Conservation (phyloP, 2,329 filamentous ascomycete genomes). For the Boeremia lycopersici region DNA sequence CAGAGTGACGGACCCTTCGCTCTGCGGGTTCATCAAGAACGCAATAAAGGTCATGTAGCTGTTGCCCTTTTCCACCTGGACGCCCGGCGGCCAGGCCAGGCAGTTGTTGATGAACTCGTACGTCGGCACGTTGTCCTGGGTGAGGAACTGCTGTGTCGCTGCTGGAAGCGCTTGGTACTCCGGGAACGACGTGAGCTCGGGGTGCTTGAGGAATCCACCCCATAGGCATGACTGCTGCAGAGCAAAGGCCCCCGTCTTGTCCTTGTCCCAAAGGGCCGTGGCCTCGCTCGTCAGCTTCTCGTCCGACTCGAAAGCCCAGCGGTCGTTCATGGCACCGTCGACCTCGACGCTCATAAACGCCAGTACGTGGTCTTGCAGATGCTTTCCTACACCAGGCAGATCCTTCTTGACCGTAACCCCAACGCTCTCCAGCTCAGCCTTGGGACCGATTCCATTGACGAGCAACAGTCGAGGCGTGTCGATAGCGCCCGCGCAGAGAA, state of each 20-base stretch:
- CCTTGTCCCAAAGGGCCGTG: constrained; percentile 51
- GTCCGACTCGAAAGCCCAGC: constrained; percentile 48
- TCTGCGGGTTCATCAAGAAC: constrained; percentile 60
- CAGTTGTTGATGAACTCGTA: constrained; percentile 58
- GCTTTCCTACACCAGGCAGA: constrained; percentile 52
- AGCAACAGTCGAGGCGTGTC: constrained; percentile 51
- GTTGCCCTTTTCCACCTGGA: constrained; percentile 41
- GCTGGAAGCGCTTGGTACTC: constrained; percentile 54
- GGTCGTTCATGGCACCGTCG: constrained; percentile 46
- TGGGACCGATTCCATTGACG: constrained; percentile 57
- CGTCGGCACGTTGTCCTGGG: constrained; percentile 59
- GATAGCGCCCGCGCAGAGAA: constrained; percentile 41
- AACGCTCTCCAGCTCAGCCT: constrained; percentile 48
- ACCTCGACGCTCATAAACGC: constrained; percentile 53
- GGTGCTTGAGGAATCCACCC: constrained; percentile 60
- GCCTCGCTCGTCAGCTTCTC: constrained; percentile 49
- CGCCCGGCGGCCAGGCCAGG: constrained; percentile 33
- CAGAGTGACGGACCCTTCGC: constrained; percentile 58
- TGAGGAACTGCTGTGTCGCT: constrained; percentile 53
- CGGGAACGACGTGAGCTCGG: constrained; percentile 47
- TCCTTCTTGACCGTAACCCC: constrained; percentile 51
- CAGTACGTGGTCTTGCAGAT: constrained; percentile 55
- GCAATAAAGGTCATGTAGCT: constrained; percentile 36
- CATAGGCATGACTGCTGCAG: constrained; percentile 56
- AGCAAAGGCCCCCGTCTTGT: constrained; percentile 36